phyloP scores from a whole-genome alignment of 1,284 basidiomycete species.

The Thecaphora thlaspeos region DNA sequence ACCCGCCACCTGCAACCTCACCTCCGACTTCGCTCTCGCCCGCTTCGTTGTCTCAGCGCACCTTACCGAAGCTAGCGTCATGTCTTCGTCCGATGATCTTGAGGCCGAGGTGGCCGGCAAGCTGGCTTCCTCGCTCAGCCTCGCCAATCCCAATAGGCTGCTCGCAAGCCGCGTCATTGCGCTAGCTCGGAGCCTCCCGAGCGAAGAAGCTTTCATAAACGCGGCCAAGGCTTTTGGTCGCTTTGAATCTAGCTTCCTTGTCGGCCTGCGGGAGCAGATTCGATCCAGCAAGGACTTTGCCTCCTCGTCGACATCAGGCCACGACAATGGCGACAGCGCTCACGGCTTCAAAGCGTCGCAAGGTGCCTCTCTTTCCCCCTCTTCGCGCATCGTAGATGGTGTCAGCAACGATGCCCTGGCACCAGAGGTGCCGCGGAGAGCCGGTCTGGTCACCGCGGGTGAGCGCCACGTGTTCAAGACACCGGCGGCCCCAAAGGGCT shows the following conservation, averaged over 20 bases:
- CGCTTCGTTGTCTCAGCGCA: no score
- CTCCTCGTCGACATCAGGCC: no score
- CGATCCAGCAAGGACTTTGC: constrained; percentile 1
- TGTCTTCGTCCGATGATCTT: constrained; percentile 1
- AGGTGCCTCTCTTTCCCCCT: no score
- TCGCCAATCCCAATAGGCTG: constrained; percentile 39
- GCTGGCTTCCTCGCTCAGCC: constrained; percentile 9
- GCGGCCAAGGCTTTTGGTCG: constrained; percentile 81
- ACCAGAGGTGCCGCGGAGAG: constrained; percentile 6
- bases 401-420: constrained; percentile 4
- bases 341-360: no score
- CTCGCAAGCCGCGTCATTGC: constrained; percentile 46
- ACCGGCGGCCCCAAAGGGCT: constrained; percentile 68
- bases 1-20: no score
- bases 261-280: constrained; percentile 60
- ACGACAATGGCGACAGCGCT: no score
- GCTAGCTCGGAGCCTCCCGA: constrained; percentile 34
- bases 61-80: no score
- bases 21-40: no score
- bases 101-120: constrained; percentile 28
- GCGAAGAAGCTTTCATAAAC: constrained; percentile 54
- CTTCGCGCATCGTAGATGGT: neutral
- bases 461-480: constrained; percentile 55
- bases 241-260: constrained; percentile 69
- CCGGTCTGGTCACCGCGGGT: constrained; percentile 18